phyloP scores from a whole-genome alignment of 345 rosid genomes.

The Aquilaria sinensis region DNA sequence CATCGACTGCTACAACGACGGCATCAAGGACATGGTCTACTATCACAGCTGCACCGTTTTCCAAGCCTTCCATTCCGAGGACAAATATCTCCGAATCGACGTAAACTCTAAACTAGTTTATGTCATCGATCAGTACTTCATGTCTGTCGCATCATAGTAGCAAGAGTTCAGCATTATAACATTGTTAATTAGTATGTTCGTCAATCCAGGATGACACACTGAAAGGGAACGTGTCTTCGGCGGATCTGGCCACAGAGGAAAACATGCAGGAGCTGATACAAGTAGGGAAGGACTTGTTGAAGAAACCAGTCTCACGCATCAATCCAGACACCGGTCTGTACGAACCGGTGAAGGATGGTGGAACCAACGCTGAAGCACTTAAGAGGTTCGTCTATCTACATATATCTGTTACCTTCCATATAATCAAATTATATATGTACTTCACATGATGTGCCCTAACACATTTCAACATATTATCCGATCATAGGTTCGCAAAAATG shows the following conservation, averaged over 20 bases:
- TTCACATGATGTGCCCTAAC: neutral
- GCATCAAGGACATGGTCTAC: conserved; percentile 53
- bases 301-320: conserved; percentile 28
- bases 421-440: neutral
- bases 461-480: neutral
- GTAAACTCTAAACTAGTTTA: conserved; percentile 25
- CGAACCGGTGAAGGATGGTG: conserved; percentile 39
- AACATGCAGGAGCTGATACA: conserved; percentile 44
- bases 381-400: conserved; percentile 25
- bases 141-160: neutral
- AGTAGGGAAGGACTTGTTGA: conserved; percentile 40
- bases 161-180: too few species aligned
- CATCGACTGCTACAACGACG: conserved; percentile 38
- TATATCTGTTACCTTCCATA: neutral
- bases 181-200: neutral
- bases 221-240: conserved; percentile 29
- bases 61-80: conserved; percentile 43
- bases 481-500: conserved; percentile 38
- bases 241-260: conserved; percentile 40
- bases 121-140: too few species aligned
- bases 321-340: conserved; percentile 44
- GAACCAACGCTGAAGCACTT: conserved; percentile 52
- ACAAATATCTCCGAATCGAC: conserved; percentile 59
- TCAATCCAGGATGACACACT: conserved; percentile 43
- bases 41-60: conserved; percentile 47